phyloP scores from a whole-genome alignment of 2,329 filamentous ascomycete genomes.

The Magnaporthiopsis incrustans region DNA sequence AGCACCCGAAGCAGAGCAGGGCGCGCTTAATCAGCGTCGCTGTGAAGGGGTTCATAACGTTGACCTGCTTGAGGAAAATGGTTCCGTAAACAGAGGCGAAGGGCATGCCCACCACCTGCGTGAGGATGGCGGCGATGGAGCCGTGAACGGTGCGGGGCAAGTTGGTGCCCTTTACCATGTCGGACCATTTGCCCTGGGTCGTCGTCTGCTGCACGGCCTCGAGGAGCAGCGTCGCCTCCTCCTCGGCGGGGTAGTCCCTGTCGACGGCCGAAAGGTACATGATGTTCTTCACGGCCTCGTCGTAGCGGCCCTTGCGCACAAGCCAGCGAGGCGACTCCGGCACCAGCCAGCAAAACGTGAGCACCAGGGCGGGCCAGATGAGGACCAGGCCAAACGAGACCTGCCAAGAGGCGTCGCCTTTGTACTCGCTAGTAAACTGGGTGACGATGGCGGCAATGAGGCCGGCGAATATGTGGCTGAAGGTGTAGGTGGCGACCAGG shows the following conservation, averaged over 20 bases:
- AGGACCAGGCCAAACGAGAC: conserved; percentile 12
- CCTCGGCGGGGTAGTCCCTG: conserved; percentile 11
- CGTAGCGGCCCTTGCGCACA: conserved; percentile 9
- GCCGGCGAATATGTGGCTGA: conserved; percentile 10
- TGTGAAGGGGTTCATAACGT: too few species aligned
- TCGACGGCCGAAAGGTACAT: conserved; percentile 9
- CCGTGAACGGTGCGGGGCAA: too few species aligned
- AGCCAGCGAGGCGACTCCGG: conserved; percentile 15
- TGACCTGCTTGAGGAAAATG: too few species aligned
- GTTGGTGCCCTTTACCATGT: too few species aligned
- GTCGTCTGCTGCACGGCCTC: conserved; percentile 5
- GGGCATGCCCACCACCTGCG: too few species aligned
- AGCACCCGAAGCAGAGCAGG: too few species aligned
- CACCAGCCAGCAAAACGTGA: conserved; percentile 9
- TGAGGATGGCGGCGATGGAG: too few species aligned
- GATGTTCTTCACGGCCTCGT: conserved; percentile 8
- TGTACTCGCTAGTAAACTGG: conserved; percentile 5
- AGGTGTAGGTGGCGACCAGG: conserved; percentile 11
- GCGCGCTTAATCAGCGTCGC: too few species aligned
- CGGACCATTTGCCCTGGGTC: conserved; percentile 9
- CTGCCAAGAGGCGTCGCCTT: conserved; percentile 6
- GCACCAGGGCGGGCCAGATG: conserved; percentile 8
- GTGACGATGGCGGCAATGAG: conserved; percentile 4
- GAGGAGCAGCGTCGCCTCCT: conserved; percentile 11
- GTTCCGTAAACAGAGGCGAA: too few species aligned